Conservation (phyloP, 2,329 filamentous ascomycete species). For the Neophaeococcomyces aloes region DNA sequence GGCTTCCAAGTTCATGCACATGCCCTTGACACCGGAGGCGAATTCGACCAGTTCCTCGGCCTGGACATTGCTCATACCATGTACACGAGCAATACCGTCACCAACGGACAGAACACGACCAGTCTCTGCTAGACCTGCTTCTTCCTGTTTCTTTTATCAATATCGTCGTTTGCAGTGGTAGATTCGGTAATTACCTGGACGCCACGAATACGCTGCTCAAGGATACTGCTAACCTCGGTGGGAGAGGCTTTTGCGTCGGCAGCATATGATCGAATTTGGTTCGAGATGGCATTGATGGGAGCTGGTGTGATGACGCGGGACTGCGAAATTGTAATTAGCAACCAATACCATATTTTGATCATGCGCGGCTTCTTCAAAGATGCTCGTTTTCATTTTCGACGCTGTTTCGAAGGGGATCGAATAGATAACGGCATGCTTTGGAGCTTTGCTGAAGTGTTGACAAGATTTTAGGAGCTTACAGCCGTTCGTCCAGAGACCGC, state of each 20-base stretch:
- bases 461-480: slow-evolving; percentile 59
- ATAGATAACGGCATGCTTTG: slow-evolving; percentile 32
- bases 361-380: neutral
- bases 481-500: slow-evolving; percentile 86
- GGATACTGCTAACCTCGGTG: slow-evolving; percentile 97
- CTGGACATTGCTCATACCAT: slow-evolving; percentile 99
- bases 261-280: slow-evolving; percentile 78
- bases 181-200: too few relatives aligned
- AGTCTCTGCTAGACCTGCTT: slow-evolving; percentile 92
- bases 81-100: slow-evolving; percentile 99
- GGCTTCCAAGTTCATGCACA: slow-evolving; percentile 99
- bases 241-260: slow-evolving; percentile 87
- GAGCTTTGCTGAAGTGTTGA: slow-evolving; percentile 35
- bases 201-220: slow-evolving; percentile 98
- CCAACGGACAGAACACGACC: slow-evolving; percentile 97
- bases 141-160: too few relatives aligned
- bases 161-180: too few relatives aligned
- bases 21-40: slow-evolving; percentile 98
- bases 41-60: slow-evolving; percentile 99
- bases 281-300: slow-evolving; percentile 58
- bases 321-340: slow-evolving; percentile 42
- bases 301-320: slow-evolving; percentile 76
- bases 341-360: slow-evolving; percentile 31
- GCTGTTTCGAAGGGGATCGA: slow-evolving; percentile 10
- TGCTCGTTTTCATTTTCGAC: slow-evolving; percentile 4